Evolutionary conservation across 2,329 filamentous ascomycete species (phyloP).

Genomic region (Phyllosticta citriasiana): DNA sequence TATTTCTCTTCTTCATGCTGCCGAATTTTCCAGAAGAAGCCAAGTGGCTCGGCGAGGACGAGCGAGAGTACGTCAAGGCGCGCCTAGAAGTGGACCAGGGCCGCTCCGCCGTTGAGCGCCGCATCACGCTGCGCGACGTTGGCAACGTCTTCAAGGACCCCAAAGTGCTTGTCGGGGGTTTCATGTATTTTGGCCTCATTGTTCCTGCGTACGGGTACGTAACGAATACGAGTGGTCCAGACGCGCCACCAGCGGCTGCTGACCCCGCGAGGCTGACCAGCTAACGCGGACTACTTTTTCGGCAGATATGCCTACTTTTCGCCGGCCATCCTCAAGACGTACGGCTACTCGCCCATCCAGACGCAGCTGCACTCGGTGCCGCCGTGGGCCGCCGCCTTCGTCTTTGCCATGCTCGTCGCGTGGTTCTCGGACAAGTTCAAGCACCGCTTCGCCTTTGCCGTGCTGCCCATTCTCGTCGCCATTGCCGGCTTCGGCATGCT

Average conservation of each 20-base stretch:
- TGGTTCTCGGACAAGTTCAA: conserved; percentile 58
- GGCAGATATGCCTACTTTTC: conserved; percentile 39
- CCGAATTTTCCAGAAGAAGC: conserved; percentile 41
- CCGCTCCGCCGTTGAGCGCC: conserved; percentile 34
- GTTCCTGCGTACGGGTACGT: conserved; percentile 27
- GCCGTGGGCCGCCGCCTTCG: conserved; percentile 65
- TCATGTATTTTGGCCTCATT: conserved; percentile 43
- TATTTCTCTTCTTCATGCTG: conserved; percentile 38
- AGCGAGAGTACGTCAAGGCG: conserved; percentile 36
- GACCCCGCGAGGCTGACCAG: background rate
- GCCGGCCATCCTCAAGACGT: conserved; percentile 38
- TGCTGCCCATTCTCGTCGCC: conserved; percentile 57
- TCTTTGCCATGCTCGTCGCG: conserved; percentile 66
- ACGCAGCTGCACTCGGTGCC: conserved; percentile 47
- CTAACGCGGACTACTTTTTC: conserved; percentile 14
- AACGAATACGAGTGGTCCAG: background rate
- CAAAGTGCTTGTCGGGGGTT: conserved; percentile 39
- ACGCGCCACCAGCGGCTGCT: background rate
- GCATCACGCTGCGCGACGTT: conserved; percentile 34
- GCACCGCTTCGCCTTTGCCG: conserved; percentile 66
- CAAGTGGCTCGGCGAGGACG: conserved; percentile 38
- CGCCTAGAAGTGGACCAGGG: conserved; percentile 40
- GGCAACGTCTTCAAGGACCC: conserved; percentile 38
- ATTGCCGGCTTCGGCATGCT: conserved; percentile 70
- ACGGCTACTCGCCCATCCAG: conserved; percentile 43